These are phyloP conservation scores for Schizosaccharomyces octosporus DNA, from an alignment of 805 yeast species.

Conservation along the genomic window DNA sequence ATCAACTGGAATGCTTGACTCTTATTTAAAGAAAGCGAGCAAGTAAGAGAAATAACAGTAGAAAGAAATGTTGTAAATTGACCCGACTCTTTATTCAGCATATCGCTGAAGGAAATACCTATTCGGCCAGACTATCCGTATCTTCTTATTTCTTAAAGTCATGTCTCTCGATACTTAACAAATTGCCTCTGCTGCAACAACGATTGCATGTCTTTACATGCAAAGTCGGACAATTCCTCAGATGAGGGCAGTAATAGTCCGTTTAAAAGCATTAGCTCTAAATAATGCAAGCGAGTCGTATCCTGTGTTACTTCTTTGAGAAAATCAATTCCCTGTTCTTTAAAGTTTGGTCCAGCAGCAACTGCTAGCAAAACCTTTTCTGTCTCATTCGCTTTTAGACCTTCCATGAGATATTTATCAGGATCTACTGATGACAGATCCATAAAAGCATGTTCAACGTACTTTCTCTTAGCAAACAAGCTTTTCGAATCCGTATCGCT, in stretches of 20 bases:
- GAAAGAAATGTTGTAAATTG: no score
- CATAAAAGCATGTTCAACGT: neutral
- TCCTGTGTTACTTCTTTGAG: neutral
- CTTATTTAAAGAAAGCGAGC: no score
- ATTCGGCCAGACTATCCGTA: no score
- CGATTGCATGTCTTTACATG: neutral
- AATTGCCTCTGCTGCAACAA: neutral
- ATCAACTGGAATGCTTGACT: no score
- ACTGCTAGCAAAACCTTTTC: neutral
- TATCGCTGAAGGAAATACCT: no score
- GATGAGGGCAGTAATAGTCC: neutral
- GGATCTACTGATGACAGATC: neutral
- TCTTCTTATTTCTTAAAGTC: no score
- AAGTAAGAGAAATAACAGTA: no score
- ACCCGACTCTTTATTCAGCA: no score
- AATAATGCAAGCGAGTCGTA: neutral
- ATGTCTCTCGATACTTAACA: neutral
- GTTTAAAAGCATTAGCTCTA: neutral
- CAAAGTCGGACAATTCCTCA: neutral
- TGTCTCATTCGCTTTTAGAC: neutral
- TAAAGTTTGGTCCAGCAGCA: neutral
- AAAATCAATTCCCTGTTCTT: neutral
- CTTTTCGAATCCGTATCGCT: neutral
- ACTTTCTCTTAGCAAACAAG: neutral
- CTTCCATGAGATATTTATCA: neutral